Conservation (phyloP, 305 asterid genomes). For the Fraxinus sp. region DNA sequence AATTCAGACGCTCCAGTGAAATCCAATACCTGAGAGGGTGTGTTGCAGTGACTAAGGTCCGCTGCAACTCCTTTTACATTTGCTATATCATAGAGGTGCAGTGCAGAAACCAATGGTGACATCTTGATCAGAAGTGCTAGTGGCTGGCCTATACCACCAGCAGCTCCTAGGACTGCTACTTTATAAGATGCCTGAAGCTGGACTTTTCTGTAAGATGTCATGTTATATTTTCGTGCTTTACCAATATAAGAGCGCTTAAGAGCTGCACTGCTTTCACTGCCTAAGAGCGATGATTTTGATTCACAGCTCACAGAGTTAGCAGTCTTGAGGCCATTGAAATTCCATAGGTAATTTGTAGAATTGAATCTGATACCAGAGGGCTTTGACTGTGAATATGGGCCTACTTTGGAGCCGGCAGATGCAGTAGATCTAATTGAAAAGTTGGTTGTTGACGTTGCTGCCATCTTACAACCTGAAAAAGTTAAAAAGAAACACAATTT, state of each 20-base stretch:
- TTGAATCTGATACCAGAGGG: conserved; percentile 45
- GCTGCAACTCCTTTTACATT: conserved; percentile 71
- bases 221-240: conserved; percentile 38
- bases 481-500: conserved; percentile 1
- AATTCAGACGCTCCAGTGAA: conserved; percentile 56
- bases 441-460: conserved; percentile 61
- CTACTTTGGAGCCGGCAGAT: conserved; percentile 43
- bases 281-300: conserved; percentile 49
- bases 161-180: conserved; percentile 67
- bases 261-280: conserved; percentile 45
- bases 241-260: conserved; percentile 34
- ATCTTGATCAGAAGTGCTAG: conserved; percentile 64
- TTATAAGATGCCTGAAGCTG: conserved; percentile 72
- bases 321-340: conserved; percentile 61
- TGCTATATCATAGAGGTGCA: conserved; percentile 63
- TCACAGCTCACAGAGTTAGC: conserved; percentile 37
- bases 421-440: conserved; percentile 60
- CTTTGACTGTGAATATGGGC: conserved; percentile 42
- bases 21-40: conserved; percentile 55
- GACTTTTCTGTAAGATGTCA: conserved; percentile 36
- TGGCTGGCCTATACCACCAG: conserved; percentile 73
- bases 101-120: conserved; percentile 61
- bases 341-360: conserved; percentile 42
- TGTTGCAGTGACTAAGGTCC: conserved; percentile 73
- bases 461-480: conserved; percentile 55